Evolutionary conservation across 768 basidiomycete genomes (phyloP).

Genomic region (Rubroboletus satanas): DNA sequence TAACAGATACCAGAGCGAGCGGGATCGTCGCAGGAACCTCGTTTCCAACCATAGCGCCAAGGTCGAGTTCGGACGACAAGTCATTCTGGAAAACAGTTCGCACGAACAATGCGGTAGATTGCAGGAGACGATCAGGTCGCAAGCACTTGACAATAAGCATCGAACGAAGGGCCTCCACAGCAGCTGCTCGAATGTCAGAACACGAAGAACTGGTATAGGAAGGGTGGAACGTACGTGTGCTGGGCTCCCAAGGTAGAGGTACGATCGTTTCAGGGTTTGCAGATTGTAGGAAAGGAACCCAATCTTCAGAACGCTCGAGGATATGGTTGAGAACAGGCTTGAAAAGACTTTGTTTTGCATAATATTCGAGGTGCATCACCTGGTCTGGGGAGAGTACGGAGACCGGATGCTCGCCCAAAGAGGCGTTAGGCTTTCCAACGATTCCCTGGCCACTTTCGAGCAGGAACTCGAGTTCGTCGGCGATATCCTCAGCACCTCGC

Average conservation of each 20-base stretch:
- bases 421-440: constrained; percentile 33
- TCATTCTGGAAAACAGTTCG: constrained; percentile 75
- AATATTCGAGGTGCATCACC: constrained; percentile 60
- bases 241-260: constrained; percentile 76
- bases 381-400: constrained; percentile 64
- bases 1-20: constrained; percentile 85
- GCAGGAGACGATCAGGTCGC: constrained; percentile 87
- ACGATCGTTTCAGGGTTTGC: constrained; percentile 61
- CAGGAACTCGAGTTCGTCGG: constrained; percentile 87
- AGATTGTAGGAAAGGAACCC: constrained; percentile 70
- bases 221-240: constrained; percentile 57
- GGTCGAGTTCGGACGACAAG: constrained; percentile 74
- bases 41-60: constrained; percentile 70
- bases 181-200: constrained; percentile 42
- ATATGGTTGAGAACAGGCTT: constrained; percentile 69
- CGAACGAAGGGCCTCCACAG: constrained; percentile 69
- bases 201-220: background rate
- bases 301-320: constrained; percentile 55
- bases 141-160: constrained; percentile 85
- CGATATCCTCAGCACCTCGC: constrained; percentile 71
- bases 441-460: constrained; percentile 80
- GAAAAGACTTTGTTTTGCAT: constrained; percentile 72
- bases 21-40: constrained; percentile 82
- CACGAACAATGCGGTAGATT: constrained; percentile 75
- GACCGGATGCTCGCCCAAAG: constrained; percentile 36